phyloP scores from a whole-genome alignment of 805 yeast genomes.

The Candida easanensis region DNA sequence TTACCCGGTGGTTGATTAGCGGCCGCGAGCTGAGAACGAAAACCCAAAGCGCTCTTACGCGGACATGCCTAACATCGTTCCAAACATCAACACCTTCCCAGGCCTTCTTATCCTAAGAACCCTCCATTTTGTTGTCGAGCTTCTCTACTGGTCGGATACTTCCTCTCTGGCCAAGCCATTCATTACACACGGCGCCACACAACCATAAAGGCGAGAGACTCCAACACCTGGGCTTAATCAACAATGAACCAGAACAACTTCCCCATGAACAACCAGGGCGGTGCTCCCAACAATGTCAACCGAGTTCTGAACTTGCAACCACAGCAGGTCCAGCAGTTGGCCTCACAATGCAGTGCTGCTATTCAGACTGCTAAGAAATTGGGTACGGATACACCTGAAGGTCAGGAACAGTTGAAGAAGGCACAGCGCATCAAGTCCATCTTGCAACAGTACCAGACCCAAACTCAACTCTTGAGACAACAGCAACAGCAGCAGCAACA shows the following conservation, averaged over 20 bases:
- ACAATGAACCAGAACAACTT: slow-evolving; percentile 8
- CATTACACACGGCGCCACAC: no score
- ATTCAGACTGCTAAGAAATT: slow-evolving; percentile 60
- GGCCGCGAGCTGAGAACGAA: no score
- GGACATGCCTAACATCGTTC: no score
- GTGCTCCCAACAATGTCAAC: slow-evolving; percentile 1
- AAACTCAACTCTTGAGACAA: slow-evolving; percentile 36
- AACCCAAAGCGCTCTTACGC: no score
- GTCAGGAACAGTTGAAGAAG: slow-evolving; percentile 57
- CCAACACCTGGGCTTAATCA: not conserved
- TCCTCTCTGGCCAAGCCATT: no score
- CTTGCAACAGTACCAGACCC: slow-evolving; percentile 52
- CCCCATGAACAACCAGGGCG: slow-evolving; percentile 5
- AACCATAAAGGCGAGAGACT: not conserved
- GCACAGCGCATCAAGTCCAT: slow-evolving; percentile 65
- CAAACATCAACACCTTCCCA: no score
- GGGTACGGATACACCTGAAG: slow-evolving; percentile 57
- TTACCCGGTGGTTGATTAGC: no score
- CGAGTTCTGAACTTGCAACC: slow-evolving; percentile 20
- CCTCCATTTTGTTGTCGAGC: no score
- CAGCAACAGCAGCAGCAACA: slow-evolving; percentile 18
- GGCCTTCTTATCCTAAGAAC: no score
- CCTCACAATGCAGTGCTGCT: slow-evolving; percentile 56
- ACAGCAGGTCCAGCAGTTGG: slow-evolving; percentile 43
- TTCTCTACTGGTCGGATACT: no score